phyloP scores from a whole-genome alignment of 164 flowering plant species.

The Kalanchoe fedtschenkoi region DNA sequence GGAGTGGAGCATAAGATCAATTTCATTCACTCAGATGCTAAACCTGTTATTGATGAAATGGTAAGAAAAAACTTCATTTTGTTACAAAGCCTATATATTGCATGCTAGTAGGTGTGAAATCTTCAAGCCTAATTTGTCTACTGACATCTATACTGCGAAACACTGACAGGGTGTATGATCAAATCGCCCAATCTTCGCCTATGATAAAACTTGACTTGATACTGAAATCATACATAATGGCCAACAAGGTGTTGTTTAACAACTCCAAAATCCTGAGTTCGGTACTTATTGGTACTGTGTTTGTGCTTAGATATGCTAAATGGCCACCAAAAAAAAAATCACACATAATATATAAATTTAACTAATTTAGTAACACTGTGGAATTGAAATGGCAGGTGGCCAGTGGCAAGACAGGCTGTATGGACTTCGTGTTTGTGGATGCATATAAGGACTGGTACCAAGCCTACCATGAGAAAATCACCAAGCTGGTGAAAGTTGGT shows the following conservation, averaged over 20 bases:
- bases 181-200: neutral
- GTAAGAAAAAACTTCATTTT: neutral
- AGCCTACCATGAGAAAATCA: slow-evolving; percentile 26
- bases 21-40: slow-evolving; percentile 24
- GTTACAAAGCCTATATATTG: too few species aligned
- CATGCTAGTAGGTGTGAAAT: too few species aligned
- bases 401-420: neutral
- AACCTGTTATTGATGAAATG: slow-evolving; percentile 19
- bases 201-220: neutral
- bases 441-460: slow-evolving; percentile 25
- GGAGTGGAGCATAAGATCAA: slow-evolving; percentile 34
- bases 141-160: too few species aligned
- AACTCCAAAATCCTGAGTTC: too few species aligned
- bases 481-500: slow-evolving; percentile 26
- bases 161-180: too few species aligned
- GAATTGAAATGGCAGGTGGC: neutral
- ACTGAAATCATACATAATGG: slow-evolving; percentile 2
- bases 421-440: slow-evolving; percentile 30
- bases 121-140: too few species aligned
- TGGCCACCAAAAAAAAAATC: too few species aligned
- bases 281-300: too few species aligned
- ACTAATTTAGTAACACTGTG: neutral
- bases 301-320: too few species aligned
- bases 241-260: too few species aligned
- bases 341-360: too few species aligned